Percentiles rank a stretch among this genome's conserved stretches.
Evolutionary conservation across 257 asterid species (phyloP).

Genomic region (Gentiana straminea): DNA sequence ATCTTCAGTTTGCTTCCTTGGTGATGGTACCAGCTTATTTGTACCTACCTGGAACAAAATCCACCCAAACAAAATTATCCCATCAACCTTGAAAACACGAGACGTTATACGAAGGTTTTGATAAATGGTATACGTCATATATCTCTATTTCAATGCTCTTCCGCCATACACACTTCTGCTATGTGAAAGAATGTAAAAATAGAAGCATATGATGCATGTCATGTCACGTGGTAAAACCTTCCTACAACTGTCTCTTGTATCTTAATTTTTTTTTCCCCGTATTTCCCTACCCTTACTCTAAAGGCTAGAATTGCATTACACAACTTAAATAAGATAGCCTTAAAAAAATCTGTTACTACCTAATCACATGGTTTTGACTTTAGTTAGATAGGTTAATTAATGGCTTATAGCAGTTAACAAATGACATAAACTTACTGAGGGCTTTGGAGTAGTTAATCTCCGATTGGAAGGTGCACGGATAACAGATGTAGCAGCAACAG

Average conservation of each 20-base stretch:
- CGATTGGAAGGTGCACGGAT: slow-evolving; percentile 69
- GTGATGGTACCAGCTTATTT: slow-evolving; percentile 6
- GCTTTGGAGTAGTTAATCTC: slow-evolving; percentile 34
- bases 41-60: slow-evolving; percentile 2
- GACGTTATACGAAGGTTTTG: too few relatives aligned
- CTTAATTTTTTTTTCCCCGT: not conserved
- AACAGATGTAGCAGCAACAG: slow-evolving; percentile 88
- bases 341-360: not conserved
- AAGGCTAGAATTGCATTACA: not conserved
- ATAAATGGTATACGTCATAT: too few relatives aligned
- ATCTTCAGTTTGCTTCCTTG: slow-evolving; percentile 8
- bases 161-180: too few relatives aligned
- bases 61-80: not conserved
- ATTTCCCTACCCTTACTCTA: too few relatives aligned
- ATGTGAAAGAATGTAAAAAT: too few relatives aligned
- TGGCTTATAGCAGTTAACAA: not conserved
- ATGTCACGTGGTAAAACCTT: not conserved
- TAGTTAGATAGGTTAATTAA: not conserved
- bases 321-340: not conserved
- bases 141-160: not conserved
- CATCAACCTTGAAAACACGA: too few relatives aligned
- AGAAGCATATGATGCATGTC: too few relatives aligned
- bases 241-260: not conserved
- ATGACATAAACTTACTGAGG: slow-evolving; percentile 23
- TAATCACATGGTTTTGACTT: not conserved